Evolutionary conservation across 2,329 filamentous ascomycete species (phyloP), one percentile per base, ranked within the genome.

Genomic region (Pseudogymnoascus sp.): DNA sequence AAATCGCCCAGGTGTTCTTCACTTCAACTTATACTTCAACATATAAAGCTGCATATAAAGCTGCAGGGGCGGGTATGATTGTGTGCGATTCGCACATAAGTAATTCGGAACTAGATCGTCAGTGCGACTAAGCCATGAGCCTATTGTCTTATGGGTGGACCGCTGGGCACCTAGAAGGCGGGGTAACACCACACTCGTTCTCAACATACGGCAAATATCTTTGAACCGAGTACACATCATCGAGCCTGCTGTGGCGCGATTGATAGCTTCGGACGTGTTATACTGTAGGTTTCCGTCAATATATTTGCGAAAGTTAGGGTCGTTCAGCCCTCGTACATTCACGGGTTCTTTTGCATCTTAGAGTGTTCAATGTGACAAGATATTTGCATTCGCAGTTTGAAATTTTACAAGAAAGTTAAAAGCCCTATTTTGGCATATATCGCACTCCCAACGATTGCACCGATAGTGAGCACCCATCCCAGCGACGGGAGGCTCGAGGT

Each of bases 401-500:
- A 43, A 43, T 22, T 41, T 22, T 22, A 43, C 40, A 43, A 22
- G 16, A 43, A 10, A 22, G 10, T 43, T 22, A 43, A 19, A 43
- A 11, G 40, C 16, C 40, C 19, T 22, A 43, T 43, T 12, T 43
- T 43, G 40, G 40, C 22, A 43, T 43, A 43, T 43, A 43, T 22
- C 40, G 10, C 40, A 43, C 40, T 12, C 40, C 10, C 10, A 43
- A 43, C 40, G 19, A 43, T 43, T 43, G 16, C 40, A 22, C 40
- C 40, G 5, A 10, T 19, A 43, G 40, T 12, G 10, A 43, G 16
- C 7, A 43, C 16, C 10, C 40, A 43, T 19, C 40, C 40, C n/a
- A 69, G 50, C 12, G 67, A 53, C 37, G 62, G 40, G 14, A 37
- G 61, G 40, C 68, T 68, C 2, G 65, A 68, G 16, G 77, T 62